Base-by-base conservation (phyloP, 306 rosid species). In the Lagenaria siceraria region DNA sequence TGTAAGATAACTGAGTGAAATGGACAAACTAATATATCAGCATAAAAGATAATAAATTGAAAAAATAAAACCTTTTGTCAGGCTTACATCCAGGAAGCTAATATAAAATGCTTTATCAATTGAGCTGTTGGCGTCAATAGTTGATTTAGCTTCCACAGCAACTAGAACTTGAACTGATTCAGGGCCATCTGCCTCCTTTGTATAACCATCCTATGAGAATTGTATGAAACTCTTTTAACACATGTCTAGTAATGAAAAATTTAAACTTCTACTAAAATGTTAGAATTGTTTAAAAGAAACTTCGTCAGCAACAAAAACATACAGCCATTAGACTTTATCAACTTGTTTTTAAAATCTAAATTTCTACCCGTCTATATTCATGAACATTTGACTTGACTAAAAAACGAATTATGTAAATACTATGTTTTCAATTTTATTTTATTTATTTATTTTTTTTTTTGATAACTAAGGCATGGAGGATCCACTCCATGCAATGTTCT, bases 121-220 rank as follows among this genome's bases (percentile, higher is more conserved):
- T 77, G 78, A 52, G 83, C 88, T 88, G 56, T 49, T 54, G 58
- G 46, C 73, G 77, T 88, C 89, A 35, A 25, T 29, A 78, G 88
- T 89, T 43, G 89, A 79, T 84, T 89, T 95, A 54, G 99, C 97
- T 82, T 85, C 86, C 79, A 87, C 91, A 49, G 97, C 99, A 53
- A 95, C 96, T 60, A 95, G 96, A 77, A 95, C 93, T 21, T 75
- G 80, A 35, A 89, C 92, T 24, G 90, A 89, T 42, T 86, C 90
- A 13, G 85, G 40, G 81, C 97, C 97, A 38, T 83, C 82, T 64
- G 80, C 72, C 74, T 87, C 92, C 56, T 27, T 46, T 77, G 99
- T 95, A 80, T 92, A 95, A 63, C 99, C 99, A 81, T 95, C 99
- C 99, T 95, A 71, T 71, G 24, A 46, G 15, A 22, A 71, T 48